Percentiles rank a stretch among this genome's conserved stretches.
These are phyloP conservation scores for Senna siamea DNA, from an alignment of 306 rosid species.

Conservation along the genomic window DNA sequence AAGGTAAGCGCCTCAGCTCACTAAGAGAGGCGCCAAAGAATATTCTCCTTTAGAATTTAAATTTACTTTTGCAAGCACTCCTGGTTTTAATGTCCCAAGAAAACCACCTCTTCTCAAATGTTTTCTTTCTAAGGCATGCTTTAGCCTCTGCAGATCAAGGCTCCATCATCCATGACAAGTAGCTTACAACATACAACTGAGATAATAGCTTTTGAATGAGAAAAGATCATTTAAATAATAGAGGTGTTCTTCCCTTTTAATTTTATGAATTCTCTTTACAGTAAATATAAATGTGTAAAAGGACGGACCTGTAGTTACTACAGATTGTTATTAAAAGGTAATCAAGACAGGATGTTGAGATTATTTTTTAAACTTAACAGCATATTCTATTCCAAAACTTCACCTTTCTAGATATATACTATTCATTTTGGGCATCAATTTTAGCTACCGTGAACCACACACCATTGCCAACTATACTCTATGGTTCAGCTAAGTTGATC, in stretches of 20 bases:
- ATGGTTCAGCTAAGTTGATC: background rate
- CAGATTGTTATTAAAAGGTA: too few relatives aligned
- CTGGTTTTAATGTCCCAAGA: background rate
- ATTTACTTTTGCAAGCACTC: background rate
- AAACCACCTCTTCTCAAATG: background rate
- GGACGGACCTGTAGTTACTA: too few relatives aligned
- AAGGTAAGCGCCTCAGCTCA: too few relatives aligned
- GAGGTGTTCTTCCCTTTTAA: background rate
- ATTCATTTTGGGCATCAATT: too few relatives aligned
- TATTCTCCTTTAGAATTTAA: background rate
- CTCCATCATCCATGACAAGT: background rate
- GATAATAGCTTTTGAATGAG: background rate
- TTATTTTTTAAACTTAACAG: too few relatives aligned
- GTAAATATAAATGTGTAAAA: too few relatives aligned
- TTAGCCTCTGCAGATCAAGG: too few relatives aligned
- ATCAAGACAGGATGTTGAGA: too few relatives aligned
- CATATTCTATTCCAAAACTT: too few relatives aligned
- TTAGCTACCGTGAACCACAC: conserved; percentile 3
- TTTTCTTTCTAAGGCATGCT: background rate
- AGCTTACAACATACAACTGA: background rate
- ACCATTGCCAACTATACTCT: conserved; percentile 6
- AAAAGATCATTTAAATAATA: background rate
- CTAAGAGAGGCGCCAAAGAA: too few relatives aligned
- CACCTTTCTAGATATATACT: too few relatives aligned
- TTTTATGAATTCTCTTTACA: background rate